phyloP scores from a whole-genome alignment of 495 filamentous ascomycete genomes.

The Durotheca rogersii region DNA sequence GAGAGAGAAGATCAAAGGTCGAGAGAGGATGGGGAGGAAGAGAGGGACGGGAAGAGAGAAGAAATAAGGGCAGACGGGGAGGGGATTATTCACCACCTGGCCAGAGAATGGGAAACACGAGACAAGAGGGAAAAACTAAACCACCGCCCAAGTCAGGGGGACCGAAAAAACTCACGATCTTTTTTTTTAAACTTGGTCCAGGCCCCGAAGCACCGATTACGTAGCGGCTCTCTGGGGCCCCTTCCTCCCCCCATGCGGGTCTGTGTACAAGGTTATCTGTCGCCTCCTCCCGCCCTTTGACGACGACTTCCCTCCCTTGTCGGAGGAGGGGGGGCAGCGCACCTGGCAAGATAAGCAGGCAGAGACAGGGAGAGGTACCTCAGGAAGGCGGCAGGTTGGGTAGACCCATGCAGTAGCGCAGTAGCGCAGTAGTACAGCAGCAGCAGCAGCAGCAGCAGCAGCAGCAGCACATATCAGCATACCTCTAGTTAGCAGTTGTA shows the following conservation, averaged over 20 bases:
- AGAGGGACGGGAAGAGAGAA: conserved; percentile 4
- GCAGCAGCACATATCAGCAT: no score
- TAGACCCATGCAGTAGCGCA: no score
- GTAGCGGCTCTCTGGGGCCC: no score
- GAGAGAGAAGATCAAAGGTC: no score
- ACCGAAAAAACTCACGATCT: conserved; percentile 40
- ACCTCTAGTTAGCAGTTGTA: no score
- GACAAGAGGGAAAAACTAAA: conserved; percentile 28
- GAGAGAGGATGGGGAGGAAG: background rate
- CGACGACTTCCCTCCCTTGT: background rate
- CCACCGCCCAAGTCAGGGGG: conserved; percentile 31
- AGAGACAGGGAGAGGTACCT: no score
- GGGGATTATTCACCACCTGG: conserved; percentile 8
- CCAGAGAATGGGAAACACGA: conserved; percentile 23
- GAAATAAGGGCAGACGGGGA: conserved; percentile 9
- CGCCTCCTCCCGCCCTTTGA: background rate
- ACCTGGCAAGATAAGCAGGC: no score
- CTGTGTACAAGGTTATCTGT: conserved; percentile 9
- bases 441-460: no score
- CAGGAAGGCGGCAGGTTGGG: no score
- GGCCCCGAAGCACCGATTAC: conserved; percentile 18
- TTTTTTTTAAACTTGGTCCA: conserved; percentile 8
- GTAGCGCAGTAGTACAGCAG: no score
- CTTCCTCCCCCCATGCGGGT: conserved; percentile 2
- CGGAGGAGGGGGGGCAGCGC: no score